Conservation (phyloP, 768 basidiomycete species). For the Auricularia cornea region DNA sequence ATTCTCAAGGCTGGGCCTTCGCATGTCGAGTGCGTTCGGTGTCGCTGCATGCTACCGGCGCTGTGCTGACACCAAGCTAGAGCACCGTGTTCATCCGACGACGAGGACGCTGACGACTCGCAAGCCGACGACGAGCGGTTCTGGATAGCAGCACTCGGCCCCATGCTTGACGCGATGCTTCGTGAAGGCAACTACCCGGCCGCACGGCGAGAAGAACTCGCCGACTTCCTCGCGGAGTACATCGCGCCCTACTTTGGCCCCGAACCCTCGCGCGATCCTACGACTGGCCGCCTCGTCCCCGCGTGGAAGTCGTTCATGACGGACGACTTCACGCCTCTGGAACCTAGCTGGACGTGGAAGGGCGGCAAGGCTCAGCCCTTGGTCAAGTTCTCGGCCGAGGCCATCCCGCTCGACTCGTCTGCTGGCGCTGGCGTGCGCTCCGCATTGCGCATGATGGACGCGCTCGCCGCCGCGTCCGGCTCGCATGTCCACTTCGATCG, state of each 20-base stretch:
- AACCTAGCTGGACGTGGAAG: slow-evolving; percentile 1
- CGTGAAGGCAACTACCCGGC: background rate
- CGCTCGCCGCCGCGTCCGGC: background rate
- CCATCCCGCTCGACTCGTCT: background rate
- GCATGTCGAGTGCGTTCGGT: background rate
- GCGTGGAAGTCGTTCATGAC: background rate
- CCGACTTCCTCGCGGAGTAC: background rate
- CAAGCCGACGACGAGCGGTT: background rate
- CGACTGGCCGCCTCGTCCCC: background rate
- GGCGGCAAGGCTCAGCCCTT: background rate
- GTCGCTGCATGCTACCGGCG: background rate
- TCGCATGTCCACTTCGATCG: background rate
- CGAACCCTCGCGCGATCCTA: background rate
- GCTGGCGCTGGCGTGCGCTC: background rate
- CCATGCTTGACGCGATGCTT: background rate
- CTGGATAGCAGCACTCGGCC: background rate
- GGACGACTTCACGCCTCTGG: background rate
- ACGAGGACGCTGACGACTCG: background rate
- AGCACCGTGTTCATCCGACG: background rate
- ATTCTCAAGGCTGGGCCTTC: background rate
- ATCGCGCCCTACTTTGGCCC: background rate
- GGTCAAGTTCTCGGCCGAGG: background rate
- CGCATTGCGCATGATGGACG: background rate
- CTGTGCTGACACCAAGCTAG: background rate
- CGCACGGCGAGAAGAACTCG: background rate